Evolutionary conservation across 345 rosid genomes (phyloP).

Genomic region (Microcos paniculata): DNA sequence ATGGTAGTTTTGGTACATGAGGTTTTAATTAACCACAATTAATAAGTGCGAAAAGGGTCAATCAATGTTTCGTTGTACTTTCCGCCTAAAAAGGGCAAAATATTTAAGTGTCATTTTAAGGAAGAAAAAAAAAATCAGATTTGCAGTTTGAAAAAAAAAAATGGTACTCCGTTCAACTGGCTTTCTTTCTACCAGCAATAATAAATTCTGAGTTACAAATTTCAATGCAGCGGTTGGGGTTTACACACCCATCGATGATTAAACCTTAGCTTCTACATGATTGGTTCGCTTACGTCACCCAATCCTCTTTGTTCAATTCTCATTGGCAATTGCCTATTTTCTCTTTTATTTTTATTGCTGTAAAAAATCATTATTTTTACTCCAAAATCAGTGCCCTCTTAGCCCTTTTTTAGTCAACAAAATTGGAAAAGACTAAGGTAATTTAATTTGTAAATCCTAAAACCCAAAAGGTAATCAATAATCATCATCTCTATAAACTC

Average conservation of each 20-base stretch:
- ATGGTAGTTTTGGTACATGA: background rate
- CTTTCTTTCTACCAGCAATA: background rate
- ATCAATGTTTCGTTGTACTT: background rate
- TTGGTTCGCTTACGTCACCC: conserved; percentile 29
- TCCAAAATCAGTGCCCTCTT: conserved; percentile 30
- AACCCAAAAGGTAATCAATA: too few relatives aligned
- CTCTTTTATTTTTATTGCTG: background rate
- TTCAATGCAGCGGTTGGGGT: conserved; percentile 26
- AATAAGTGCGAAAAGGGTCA: background rate
- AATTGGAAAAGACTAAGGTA: too few relatives aligned
- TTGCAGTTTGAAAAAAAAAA: background rate
- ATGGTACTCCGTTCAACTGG: background rate
- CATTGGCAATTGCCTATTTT: conserved; percentile 6
- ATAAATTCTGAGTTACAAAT: conserved; percentile 14
- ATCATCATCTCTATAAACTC: too few relatives aligned
- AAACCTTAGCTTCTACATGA: conserved; percentile 24
- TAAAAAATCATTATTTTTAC: background rate
- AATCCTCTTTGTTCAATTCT: background rate
- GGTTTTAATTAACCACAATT: background rate
- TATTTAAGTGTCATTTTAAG: background rate
- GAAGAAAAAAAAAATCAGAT: background rate
- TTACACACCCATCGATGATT: conserved; percentile 25
- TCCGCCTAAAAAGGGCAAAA: background rate
- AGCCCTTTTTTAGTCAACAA: too few relatives aligned
- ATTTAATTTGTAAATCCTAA: too few relatives aligned